Base-by-base conservation (phyloP, 768 basidiomycete genomes). In the Auricularia sp. region DNA sequence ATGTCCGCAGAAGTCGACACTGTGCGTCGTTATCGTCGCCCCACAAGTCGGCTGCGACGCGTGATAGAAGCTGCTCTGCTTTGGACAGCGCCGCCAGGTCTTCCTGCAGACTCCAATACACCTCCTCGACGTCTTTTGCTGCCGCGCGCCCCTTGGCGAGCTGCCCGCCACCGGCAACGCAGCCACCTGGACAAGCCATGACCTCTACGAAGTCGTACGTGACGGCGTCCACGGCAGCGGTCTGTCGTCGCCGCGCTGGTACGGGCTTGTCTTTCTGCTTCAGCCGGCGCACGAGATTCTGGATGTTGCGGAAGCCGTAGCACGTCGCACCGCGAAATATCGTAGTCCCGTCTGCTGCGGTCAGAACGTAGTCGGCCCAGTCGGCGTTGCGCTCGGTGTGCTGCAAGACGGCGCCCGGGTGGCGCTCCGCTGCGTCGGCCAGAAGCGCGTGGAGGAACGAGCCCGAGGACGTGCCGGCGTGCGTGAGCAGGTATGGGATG, bases 151-250 rank as follows among this genome's bases (percentile, higher is more conserved):
- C 63, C 35, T 65, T 65, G 63, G 67, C 62, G 63, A 89, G 74
- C 78, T 98, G 97, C 4, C 97, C 97, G 24, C 96, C 97, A 7
- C 97, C 97, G 73, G 98, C 98, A 51, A 97, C 92, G 74, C 97
- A 98, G 18, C 97, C 97, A 0, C 89, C 87, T 0, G 97, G 97
- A 78, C 97, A 99, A 39, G 97, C 97, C 97, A 99, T 98, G 67
- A 99, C 94, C 72, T 97, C 94, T 47, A 96, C 87, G 74, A 94
- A 97, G 77, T 96, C 93, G 73, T 92, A 92, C 54, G 80, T 78
- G 66, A 74, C 80, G 47, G 71, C 71, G 11, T 74, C 77, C 56
- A 69, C 72, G 6, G 62, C 44, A 3, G 47, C 70, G 68, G 65
- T 36, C 64, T 68, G 65, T 45, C 56, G 71, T 85, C 3, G 86